These are phyloP conservation scores for Lachancea dasiensis DNA, from an alignment of 805 yeast genomes.

Conservation along the genomic window DNA sequence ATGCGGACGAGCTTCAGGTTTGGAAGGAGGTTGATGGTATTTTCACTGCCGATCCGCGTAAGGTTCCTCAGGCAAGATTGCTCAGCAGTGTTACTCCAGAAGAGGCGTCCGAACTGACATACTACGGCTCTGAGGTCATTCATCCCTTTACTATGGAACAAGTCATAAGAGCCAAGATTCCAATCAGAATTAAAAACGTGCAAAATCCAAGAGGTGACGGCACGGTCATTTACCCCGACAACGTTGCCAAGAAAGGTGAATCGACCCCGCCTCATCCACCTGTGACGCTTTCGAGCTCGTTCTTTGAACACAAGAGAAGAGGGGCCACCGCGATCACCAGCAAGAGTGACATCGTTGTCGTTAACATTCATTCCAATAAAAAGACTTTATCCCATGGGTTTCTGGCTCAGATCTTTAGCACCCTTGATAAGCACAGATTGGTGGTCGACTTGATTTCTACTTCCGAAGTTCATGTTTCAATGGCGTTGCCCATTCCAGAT, in stretches of 20 bases:
- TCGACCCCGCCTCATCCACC: slow-evolving; percentile 95
- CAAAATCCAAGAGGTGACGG: slow-evolving; percentile 91
- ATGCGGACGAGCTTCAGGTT: slow-evolving; percentile 90
- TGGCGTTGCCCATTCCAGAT: slow-evolving; percentile 82
- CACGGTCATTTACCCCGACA: slow-evolving; percentile 90
- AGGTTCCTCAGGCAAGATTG: slow-evolving; percentile 83
- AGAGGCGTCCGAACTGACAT: slow-evolving; percentile 96
- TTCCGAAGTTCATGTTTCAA: slow-evolving; percentile 95
- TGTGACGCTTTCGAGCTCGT: slow-evolving; percentile 46
- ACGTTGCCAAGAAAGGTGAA: slow-evolving; percentile 78
- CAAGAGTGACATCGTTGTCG: slow-evolving; percentile 83
- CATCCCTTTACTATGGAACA: slow-evolving; percentile 99
- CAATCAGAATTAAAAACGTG: slow-evolving; percentile 94
- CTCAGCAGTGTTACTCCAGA: slow-evolving; percentile 91
- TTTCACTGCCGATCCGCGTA: slow-evolving; percentile 96
- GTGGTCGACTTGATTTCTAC: slow-evolving; percentile 96
- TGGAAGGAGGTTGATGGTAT: slow-evolving; percentile 99
- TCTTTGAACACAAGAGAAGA: slow-evolving; percentile 44
- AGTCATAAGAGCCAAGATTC: slow-evolving; percentile 91
- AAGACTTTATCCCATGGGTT: slow-evolving; percentile 92
- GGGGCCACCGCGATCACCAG: slow-evolving; percentile 96
- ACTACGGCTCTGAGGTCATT: slow-evolving; percentile 95
- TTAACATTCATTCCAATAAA: slow-evolving; percentile 90
- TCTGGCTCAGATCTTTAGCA: slow-evolving; percentile 82
- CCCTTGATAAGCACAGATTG: slow-evolving; percentile 72